Conservation (phyloP, 1,284 basidiomycete species). For the Sporisorium iseilematis-ciliati region DNA sequence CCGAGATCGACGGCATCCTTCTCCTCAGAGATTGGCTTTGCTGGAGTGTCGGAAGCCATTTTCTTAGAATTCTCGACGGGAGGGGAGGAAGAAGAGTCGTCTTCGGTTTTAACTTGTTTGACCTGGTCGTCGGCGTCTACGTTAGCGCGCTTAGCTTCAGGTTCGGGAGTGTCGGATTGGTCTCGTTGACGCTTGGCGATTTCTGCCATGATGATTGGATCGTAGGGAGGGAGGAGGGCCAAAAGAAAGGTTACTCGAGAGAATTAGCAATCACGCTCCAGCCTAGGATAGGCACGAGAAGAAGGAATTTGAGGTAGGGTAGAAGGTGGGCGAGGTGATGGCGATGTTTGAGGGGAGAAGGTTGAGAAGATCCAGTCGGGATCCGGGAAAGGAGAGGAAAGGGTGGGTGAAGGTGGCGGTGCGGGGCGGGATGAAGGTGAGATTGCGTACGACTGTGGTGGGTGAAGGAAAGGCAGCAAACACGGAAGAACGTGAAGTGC, state of each 20-base stretch:
- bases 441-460: slow-evolving; percentile 47
- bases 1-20: slow-evolving; percentile 58
- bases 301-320: slow-evolving; percentile 17
- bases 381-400: slow-evolving; percentile 8
- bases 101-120: slow-evolving; percentile 13
- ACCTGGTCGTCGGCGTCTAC: slow-evolving; percentile 31
- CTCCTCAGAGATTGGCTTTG: slow-evolving; percentile 43
- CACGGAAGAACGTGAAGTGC: neutral
- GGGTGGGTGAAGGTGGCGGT: slow-evolving; percentile 4
- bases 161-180: slow-evolving; percentile 45
- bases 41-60: slow-evolving; percentile 46
- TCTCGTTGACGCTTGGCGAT: slow-evolving; percentile 59
- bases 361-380: slow-evolving; percentile 15
- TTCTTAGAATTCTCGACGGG: slow-evolving; percentile 1
- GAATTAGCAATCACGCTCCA: slow-evolving; percentile 45
- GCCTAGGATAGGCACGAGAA: slow-evolving; percentile 30
- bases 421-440: slow-evolving; percentile 11
- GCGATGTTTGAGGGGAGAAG: slow-evolving; percentile 5
- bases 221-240: slow-evolving; percentile 9
- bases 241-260: slow-evolving; percentile 29
- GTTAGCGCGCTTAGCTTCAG: slow-evolving; percentile 56
- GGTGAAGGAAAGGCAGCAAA: neutral
- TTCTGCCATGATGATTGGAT: slow-evolving; percentile 56
- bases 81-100: slow-evolving; percentile 15
- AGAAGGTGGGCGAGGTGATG: slow-evolving; percentile 7